Conservation (phyloP, 2,329 filamentous ascomycete genomes). For the Venturia aucupariae region DNA sequence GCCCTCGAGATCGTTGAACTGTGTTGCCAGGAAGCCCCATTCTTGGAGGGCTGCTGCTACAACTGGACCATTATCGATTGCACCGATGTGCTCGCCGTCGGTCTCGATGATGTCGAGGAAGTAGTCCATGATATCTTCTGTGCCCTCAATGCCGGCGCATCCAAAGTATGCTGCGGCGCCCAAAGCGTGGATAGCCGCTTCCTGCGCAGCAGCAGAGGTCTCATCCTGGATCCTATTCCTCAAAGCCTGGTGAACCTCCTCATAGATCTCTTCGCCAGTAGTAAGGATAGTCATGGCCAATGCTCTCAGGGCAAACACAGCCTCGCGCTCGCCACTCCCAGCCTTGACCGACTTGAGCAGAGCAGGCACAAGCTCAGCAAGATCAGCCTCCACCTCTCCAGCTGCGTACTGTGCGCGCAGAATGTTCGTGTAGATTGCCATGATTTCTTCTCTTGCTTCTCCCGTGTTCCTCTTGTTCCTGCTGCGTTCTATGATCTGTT, state of each 20-base stretch:
- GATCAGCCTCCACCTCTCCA: constrained; percentile 49
- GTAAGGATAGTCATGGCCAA: constrained; percentile 63
- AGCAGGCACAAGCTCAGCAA: constrained; percentile 53
- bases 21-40: constrained; percentile 73
- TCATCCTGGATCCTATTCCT: constrained; percentile 55
- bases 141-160: constrained; percentile 59
- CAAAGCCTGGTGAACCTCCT: constrained; percentile 57
- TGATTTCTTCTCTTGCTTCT: constrained; percentile 57
- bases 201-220: constrained; percentile 54
- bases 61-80: constrained; percentile 59
- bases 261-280: constrained; percentile 40
- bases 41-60: constrained; percentile 67
- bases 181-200: constrained; percentile 63
- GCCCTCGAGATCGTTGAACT: constrained; percentile 64
- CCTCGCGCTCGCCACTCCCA: constrained; percentile 60
- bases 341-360: constrained; percentile 63
- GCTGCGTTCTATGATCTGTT: constrained; percentile 68
- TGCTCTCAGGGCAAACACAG: constrained; percentile 60
- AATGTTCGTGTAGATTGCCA: constrained; percentile 54
- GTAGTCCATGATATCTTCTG: constrained; percentile 63
- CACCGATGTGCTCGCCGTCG: constrained; percentile 64
- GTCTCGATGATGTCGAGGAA: constrained; percentile 69
- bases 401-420: constrained; percentile 60
- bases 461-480: constrained; percentile 71
- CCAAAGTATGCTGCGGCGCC: constrained; percentile 66